Evolutionary conservation across 805 yeast species (phyloP), one percentile per base, ranked within the genome.

Genomic region (Jamesozyma spencerorum): DNA sequence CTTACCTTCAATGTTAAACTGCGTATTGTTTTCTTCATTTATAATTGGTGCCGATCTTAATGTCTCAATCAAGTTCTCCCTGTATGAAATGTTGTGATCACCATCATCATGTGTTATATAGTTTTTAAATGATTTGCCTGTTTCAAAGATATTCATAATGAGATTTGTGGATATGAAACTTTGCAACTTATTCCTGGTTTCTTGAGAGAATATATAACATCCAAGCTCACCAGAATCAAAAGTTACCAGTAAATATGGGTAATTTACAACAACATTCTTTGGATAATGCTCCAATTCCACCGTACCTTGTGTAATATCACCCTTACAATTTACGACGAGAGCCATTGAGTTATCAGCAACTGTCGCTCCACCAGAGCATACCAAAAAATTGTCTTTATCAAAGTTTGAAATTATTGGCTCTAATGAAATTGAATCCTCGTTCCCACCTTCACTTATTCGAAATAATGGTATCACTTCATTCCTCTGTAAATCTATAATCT

Each of bases 281-380:
- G 65, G 65, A 32, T 53, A 60, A 17, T 43, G 45, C 12, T 54
- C 54, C 11, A 59, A 41, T 18, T 54, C 52, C 8, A 57, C 44
- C 6, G 62, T 57, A 11, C 59, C 60, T 29, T 55, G 56, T 5
- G 53, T 53, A 7, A 59, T 55, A 35, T 59, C 61, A 26, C 65
- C 65, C 4, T 48, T 27, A 38, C 49, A 45, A 40, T 57, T 53
- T 3, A 60, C 49, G 4, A 57, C 50, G n/a, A 60, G 47, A 3
- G 54, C 59, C 55, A 60, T 59, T 2, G 62, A 51, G 19, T 47
- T 50, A 34, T 55, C 57, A 2, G 46, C 49, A 14, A 35, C 31
- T 3, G 51, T 39, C 2, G 43, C 46, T 2, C 65, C 64, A 8
- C 65, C 62, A 0, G 62, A 49, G 19, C 52, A 48, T 4, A 60